Percentiles rank a stretch among this genome's conserved stretches.
These are phyloP conservation scores for Rubia yunnanensis DNA, from an alignment of 257 asterid species.

Conservation along the genomic window DNA sequence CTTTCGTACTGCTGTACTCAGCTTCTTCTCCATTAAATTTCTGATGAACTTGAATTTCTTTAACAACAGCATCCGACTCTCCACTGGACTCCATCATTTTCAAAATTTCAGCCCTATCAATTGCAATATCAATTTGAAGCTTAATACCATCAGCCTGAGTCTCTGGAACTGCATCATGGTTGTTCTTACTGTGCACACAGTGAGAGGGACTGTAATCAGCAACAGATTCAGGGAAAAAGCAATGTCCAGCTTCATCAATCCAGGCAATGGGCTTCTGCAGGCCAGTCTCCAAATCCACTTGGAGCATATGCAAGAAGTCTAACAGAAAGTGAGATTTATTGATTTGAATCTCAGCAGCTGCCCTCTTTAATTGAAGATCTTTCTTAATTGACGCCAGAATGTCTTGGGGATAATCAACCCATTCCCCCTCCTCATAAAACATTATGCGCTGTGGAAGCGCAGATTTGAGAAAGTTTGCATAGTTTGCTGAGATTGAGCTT, in stretches of 20 bases:
- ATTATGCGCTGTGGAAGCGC: slow-evolving; percentile 58
- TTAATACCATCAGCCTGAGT: slow-evolving; percentile 39
- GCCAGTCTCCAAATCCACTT: slow-evolving; percentile 59
- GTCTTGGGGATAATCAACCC: slow-evolving; percentile 69
- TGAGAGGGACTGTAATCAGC: slow-evolving; percentile 23
- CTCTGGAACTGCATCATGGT: slow-evolving; percentile 18
- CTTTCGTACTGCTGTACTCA: slow-evolving; percentile 26
- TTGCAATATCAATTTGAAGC: slow-evolving; percentile 64
- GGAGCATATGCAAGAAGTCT: slow-evolving; percentile 68
- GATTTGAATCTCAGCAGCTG: slow-evolving; percentile 47
- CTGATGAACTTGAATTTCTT: slow-evolving; percentile 27
- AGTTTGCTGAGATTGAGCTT: slow-evolving; percentile 32
- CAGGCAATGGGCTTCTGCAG: slow-evolving; percentile 62
- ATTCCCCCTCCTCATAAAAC: slow-evolving; percentile 54
- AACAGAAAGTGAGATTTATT: slow-evolving; percentile 36
- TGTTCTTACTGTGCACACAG: slow-evolving; percentile 17
- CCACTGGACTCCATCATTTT: slow-evolving; percentile 49
- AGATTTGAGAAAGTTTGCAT: slow-evolving; percentile 52
- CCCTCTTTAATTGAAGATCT: slow-evolving; percentile 44
- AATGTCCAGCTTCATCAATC: slow-evolving; percentile 72
- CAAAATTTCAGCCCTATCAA: slow-evolving; percentile 47
- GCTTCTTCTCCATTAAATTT: slow-evolving; percentile 29
- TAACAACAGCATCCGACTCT: slow-evolving; percentile 49
- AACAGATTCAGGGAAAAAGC: slow-evolving; percentile 69
- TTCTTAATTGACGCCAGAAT: slow-evolving; percentile 43